Evolutionary conservation across 1,139 yeast genomes (phyloP).

Genomic region (Barnettozyma hawaiiensis): DNA sequence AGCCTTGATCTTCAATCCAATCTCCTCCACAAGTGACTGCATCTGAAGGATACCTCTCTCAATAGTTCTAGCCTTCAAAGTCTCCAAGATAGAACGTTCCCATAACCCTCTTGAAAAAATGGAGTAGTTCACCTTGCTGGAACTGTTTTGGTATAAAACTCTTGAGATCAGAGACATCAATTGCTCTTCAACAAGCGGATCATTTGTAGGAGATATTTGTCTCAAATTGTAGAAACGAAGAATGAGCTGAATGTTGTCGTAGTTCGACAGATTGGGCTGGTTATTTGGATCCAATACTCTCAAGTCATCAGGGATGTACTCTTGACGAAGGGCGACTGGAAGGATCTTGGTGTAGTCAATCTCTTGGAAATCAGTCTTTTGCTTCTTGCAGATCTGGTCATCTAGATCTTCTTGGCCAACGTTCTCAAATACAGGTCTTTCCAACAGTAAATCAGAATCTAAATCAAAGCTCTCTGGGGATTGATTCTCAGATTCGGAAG

Average conservation of each 20-base stretch:
- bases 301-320: constrained; percentile 56
- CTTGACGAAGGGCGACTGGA: constrained; percentile 57
- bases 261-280: constrained; percentile 67
- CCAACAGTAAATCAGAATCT: constrained; percentile 75
- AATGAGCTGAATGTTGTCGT: constrained; percentile 69
- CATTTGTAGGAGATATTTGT: constrained; percentile 68
- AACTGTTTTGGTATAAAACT: constrained; percentile 45
- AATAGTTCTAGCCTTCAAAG: constrained; percentile 74
- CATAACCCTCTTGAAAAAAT: constrained; percentile 80
- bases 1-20: constrained; percentile 63
- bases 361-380: constrained; percentile 30
- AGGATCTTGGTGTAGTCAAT: constrained; percentile 38
- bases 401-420: constrained; percentile 45
- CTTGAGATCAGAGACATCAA: constrained; percentile 68
- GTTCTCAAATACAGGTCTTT: constrained; percentile 62
- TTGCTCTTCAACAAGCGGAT: constrained; percentile 75
- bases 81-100: constrained; percentile 83
- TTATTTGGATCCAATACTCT: constrained; percentile 66
- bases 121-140: constrained; percentile 59
- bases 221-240: constrained; percentile 59
- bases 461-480: constrained; percentile 54
- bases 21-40: constrained; percentile 87
- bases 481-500: constrained; percentile 20
- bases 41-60: constrained; percentile 93
- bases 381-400: constrained; percentile 33